Evolutionary conservation across 1,284 basidiomycete genomes (phyloP), one percentile per base, ranked within the genome.

Genomic region (Pterulicium gracile): DNA sequence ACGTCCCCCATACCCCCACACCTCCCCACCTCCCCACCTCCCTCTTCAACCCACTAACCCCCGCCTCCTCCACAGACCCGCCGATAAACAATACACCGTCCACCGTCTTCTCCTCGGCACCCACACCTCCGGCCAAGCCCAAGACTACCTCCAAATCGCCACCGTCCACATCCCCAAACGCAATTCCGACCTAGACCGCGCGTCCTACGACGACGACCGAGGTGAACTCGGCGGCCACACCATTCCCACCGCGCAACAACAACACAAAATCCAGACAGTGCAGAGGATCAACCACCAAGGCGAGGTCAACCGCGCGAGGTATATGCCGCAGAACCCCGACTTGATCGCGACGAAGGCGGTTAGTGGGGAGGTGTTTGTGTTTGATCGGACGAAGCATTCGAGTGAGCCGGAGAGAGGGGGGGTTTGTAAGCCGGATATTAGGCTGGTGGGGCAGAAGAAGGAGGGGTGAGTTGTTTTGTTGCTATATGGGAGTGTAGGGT

Each of bases 241-340:
- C 14, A 79, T 91, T 32, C 88, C 93, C 1, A 32, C 27, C 27
- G n/a, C 10, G 7, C 7, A 7, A n/a, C 7, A 32, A 7, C 27
- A 32, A n/a, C 27, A 7, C n/a, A 79, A 90, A 20, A 81, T 98
- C 51, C 84, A 89, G 58, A 79, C 97, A 59, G 87, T 85, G 24
- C 96, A 99, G 61, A 85, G 81, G 51, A 98, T 99, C 69, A 94
- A 94, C 62, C 96, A 99, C 64, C 78, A 80, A 5, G 93, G 93
- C 44, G 96, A 99, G 64, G 91, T 98, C 57, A 98, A 99, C 65
- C 73, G 94, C 32, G 96, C 96, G 48, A 77, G 96, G 41, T 99
- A 98, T 64, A 98, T 97, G 90, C 96, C 96, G 13, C 95, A 98
- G 66, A 98, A 98, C 60, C 88, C 91, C 3, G 91, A 98, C 64